Evolutionary conservation across 2,329 filamentous ascomycete species (phyloP).

Genomic region (Cladorrhinum sp.): DNA sequence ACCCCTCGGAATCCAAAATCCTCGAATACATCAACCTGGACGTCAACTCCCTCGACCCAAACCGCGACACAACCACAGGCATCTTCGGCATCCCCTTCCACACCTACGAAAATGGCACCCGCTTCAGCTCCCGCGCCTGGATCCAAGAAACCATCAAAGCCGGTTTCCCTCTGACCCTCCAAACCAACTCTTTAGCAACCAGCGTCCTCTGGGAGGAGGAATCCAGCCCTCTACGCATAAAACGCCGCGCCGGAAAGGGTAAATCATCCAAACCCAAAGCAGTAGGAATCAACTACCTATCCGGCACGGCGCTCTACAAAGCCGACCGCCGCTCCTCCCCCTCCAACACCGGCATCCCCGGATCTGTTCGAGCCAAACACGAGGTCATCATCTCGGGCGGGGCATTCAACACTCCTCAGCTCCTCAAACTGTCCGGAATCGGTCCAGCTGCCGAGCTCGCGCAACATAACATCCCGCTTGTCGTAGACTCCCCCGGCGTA

Average conservation of each 20-base stretch:
- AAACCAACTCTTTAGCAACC: slow-evolving; percentile 3
- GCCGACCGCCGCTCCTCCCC: neutral
- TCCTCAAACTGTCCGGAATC: no score
- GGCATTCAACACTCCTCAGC: slow-evolving; percentile 41
- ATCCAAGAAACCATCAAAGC: neutral
- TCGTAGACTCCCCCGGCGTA: slow-evolving; percentile 37
- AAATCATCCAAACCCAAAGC: neutral
- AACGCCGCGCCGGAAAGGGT: no score
- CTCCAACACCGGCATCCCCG: no score
- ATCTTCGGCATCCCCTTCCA: slow-evolving; percentile 7
- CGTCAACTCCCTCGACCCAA: slow-evolving; percentile 3
- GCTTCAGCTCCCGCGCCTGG: neutral
- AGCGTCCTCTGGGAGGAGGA: no score
- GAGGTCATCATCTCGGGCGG: slow-evolving; percentile 45
- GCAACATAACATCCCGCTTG: slow-evolving; percentile 16
- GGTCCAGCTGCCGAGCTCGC: slow-evolving; percentile 8
- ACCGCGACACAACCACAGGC: slow-evolving; percentile 2
- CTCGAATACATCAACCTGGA: neutral
- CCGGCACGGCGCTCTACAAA: slow-evolving; percentile 5
- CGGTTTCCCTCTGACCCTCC: neutral
- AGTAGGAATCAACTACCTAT: slow-evolving; percentile 1
- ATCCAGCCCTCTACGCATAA: no score
- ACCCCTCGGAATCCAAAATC: neutral
- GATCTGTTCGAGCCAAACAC: slow-evolving; percentile 24
- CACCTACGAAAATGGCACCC: slow-evolving; percentile 3